A percentile compares a stretch with the other conserved stretches of the same genome.
These are phyloP conservation scores for Pistacia vera DNA, from an alignment of 345 rosid genomes.

Conservation along the genomic window DNA sequence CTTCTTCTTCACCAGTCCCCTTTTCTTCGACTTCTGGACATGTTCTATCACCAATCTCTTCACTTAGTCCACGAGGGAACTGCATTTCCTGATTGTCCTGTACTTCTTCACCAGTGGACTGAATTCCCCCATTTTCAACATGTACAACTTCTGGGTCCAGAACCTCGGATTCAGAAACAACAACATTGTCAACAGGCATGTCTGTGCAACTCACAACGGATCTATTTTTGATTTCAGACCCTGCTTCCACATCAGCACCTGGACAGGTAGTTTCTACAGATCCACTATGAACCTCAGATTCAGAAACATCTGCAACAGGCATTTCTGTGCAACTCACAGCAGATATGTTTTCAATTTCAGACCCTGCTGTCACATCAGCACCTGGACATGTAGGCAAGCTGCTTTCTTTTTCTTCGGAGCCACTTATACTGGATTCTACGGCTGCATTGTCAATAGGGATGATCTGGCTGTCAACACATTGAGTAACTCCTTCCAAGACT, in stretches of 20 bases:
- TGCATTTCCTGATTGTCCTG: background rate
- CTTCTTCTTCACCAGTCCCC: background rate
- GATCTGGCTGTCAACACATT: conserved; percentile 2
- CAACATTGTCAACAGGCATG: background rate
- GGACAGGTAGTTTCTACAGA: background rate
- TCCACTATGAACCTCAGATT: conserved; percentile 5
- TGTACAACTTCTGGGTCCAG: conserved; percentile 1
- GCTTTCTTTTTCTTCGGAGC: conserved; percentile 16
- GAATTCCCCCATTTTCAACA: conserved; percentile 20
- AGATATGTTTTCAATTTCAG: conserved; percentile 18
- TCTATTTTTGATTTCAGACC: conserved; percentile 15
- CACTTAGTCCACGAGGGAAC: too few relatives aligned
- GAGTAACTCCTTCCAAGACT: conserved; percentile 6
- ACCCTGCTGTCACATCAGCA: conserved; percentile 20
- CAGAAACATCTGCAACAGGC: conserved; percentile 3
- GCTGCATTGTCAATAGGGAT: conserved; percentile 11
- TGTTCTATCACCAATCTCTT: background rate
- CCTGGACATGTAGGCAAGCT: conserved; percentile 15
- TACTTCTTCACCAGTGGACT: background rate
- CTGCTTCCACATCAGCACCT: conserved; percentile 21
- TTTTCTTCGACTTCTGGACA: too few relatives aligned
- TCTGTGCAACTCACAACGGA: conserved; percentile 12
- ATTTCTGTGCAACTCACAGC: conserved; percentile 9
- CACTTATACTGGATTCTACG: conserved; percentile 3
- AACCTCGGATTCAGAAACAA: conserved; percentile 17